Evolutionary conservation across 257 asterid species (phyloP), one percentile per base, ranked within the genome.

Genomic region (Solanum rostratum): DNA sequence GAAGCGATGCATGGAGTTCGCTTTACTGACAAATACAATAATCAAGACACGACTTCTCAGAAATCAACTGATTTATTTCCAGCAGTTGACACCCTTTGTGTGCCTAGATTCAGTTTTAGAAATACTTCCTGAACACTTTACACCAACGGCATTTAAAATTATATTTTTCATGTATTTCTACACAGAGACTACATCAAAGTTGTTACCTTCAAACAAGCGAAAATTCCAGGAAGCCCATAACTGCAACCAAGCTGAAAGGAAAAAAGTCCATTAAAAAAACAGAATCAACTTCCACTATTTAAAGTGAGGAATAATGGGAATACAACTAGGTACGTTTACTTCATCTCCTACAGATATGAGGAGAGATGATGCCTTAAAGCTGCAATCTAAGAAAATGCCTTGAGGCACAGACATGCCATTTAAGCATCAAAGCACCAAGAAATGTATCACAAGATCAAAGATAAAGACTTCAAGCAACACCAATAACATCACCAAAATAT

Each of bases 121-220:
- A 46, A 76, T 76, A 49, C 45, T 24, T 46, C 60, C 39, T 74
- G 19, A 49, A 46, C 24, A 74, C 22, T 45, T 3, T 5, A 46
- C 43, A 74, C 43, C 81, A 74, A 74, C 49, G 60, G 49, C 33
- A 74, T 46, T 46, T 45, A 50, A 78, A 50, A 50, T 18, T 78
- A 50, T 15, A 78, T 50, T 78, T 78, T 45, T 50, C 63, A 52
- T 27, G 15, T 15, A 78, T 78, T 78, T 78, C 82, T 50, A 63
- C 27, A 76, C 18, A 78, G 13, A 78, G n/a, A 78, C 65, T 78
- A 50, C 62, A 27, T 29, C 50, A 78, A 78, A 27, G 63, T 3
- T 12, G 62, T 85, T 86, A 88, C 90, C 90, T 88, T 88, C 65
- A 88, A 87, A 71, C 88, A 86, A 80, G 90, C 87, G 20, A 86